Evolutionary conservation across 2,329 filamentous ascomycete species (phyloP).

Genomic region (Akanthomyces muscarius): DNA sequence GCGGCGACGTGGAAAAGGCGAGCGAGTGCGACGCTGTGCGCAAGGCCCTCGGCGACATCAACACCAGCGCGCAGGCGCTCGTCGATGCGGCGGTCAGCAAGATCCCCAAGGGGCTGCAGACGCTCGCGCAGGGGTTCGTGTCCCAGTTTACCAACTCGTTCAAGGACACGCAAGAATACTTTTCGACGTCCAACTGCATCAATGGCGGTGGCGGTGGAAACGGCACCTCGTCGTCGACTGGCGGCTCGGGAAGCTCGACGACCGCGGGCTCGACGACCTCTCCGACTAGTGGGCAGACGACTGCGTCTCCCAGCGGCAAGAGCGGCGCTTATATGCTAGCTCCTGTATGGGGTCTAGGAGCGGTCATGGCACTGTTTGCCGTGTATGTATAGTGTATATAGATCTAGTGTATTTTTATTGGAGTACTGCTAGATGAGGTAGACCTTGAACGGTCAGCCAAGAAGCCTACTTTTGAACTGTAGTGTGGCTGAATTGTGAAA

Average conservation of each 20-base stretch:
- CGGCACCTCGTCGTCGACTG: neutral
- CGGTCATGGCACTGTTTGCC: neutral
- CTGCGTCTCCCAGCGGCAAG: slow-evolving; percentile 2
- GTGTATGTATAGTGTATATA: neutral
- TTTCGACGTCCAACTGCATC: slow-evolving; percentile 8
- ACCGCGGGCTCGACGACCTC: neutral
- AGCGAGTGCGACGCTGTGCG: slow-evolving; percentile 15
- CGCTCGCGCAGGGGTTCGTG: slow-evolving; percentile 5
- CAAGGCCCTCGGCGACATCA: slow-evolving; percentile 8
- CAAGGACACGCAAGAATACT: slow-evolving; percentile 14
- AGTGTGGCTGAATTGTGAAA: no score
- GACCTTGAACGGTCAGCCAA: neutral
- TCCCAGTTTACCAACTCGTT: neutral
- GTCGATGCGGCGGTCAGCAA: slow-evolving; percentile 7
- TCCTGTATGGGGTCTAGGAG: neutral
- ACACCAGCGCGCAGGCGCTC: slow-evolving; percentile 2
- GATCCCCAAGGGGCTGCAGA: slow-evolving; percentile 7
- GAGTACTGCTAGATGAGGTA: neutral
- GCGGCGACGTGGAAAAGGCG: slow-evolving; percentile 8
- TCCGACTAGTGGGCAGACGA: neutral
- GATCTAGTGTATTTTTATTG: neutral
- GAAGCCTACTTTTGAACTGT: neutral
- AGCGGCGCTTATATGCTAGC: neutral
- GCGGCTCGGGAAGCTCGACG: neutral
- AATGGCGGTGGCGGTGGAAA: neutral